Base-by-base conservation (phyloP, 768 basidiomycete species). In the Suillus tomentosus region DNA sequence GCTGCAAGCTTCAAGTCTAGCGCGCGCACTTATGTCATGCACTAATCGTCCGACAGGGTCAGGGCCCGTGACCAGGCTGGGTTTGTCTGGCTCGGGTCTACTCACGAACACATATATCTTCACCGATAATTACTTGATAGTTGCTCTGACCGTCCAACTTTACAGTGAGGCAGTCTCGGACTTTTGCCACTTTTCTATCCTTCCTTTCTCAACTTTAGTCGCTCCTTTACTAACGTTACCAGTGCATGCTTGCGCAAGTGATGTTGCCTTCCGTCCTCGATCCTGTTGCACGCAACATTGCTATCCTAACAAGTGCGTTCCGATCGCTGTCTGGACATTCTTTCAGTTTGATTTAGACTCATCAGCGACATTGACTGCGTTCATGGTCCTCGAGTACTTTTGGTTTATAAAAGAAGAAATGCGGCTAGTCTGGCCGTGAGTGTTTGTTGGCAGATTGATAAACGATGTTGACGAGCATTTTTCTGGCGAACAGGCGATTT, bases 401-500 rank as follows among this genome's bases (percentile, higher is more conserved):
- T 68, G 55, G 42, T 53, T 63, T 1, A 13, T 74, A 1, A 53
- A 62, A 3, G 67, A 71, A 8, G 72, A 73, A 53, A 9, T 43
- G 17, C 66, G 61, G 40, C 3, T 56, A 10, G 37, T 73, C 22
- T 73, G 71, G 71, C 65, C 71, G 71, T 73, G 40, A 68, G 72
- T 64, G 6, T 2, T n/a, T 27, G 14, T 6, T 24, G 1, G 8
- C 11, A 7, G 14, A 27, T 62, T 42, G 24, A 27, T 39, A 11
- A 37, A 60, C 7, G 10, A 19, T 1, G 19, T n/a, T 17, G 13
- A 24, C 13, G 10, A 62, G 8, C 22, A 57, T 37, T 22, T 56
- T 40, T 15, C 10, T 17, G 37, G 24, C 5, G 15, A 57, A 40
- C 22, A 57, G 56, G 56, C 15, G 15, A 11, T 11, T 57, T 27